phyloP scores from a whole-genome alignment of 2,329 filamentous ascomycete genomes.

The Chalara sp. region DNA sequence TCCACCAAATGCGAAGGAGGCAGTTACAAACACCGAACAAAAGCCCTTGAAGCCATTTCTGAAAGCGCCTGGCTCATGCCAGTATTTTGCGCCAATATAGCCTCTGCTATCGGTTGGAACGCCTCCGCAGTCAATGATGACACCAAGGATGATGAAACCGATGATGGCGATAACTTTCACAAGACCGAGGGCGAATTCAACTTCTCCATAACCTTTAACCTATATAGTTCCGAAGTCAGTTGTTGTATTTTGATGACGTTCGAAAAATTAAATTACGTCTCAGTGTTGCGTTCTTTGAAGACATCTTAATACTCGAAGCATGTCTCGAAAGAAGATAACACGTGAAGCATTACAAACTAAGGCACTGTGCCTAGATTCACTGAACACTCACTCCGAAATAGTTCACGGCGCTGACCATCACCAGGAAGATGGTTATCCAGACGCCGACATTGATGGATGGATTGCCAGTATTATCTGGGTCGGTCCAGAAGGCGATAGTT shows the following conservation, averaged over 20 bases:
- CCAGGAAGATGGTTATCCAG: constrained; percentile 78
- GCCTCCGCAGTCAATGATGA: constrained; percentile 19
- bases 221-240: too few relatives aligned
- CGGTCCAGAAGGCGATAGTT: constrained; percentile 76
- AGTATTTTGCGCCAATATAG: constrained; percentile 57
- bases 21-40: constrained; percentile 70
- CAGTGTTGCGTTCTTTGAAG: too few relatives aligned
- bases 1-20: constrained; percentile 68
- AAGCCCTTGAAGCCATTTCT: constrained; percentile 78
- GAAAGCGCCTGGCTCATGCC: constrained; percentile 76
- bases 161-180: constrained; percentile 82
- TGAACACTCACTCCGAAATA: constrained; percentile 64
- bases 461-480: constrained; percentile 29
- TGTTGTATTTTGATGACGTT: too few relatives aligned
- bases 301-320: too few relatives aligned
- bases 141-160: constrained; percentile 66
- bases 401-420: constrained; percentile 75
- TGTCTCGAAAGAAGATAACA: too few relatives aligned
- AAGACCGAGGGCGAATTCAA: constrained; percentile 82
- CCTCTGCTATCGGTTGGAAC: constrained; percentile 43
- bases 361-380: too few relatives aligned
- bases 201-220: constrained; percentile 70
- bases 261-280: too few relatives aligned
- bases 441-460: constrained; percentile 51
- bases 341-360: too few relatives aligned